phyloP scores from a whole-genome alignment of 2,329 filamentous ascomycete species.

The Colletotrichum australisinense region DNA sequence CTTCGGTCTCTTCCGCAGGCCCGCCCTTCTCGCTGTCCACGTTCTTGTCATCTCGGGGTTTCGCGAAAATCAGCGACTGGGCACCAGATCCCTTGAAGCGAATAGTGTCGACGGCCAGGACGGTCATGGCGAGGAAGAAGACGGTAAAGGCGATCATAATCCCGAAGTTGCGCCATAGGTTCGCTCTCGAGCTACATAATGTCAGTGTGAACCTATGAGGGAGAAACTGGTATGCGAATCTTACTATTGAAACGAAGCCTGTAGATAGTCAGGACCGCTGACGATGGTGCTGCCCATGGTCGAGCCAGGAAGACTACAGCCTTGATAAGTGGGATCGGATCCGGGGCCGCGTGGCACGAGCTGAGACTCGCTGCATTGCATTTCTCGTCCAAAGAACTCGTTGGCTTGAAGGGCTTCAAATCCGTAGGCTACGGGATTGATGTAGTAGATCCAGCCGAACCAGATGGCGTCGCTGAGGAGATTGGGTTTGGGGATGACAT shows the following conservation, averaged over 20 bases:
- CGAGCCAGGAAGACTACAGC: constrained; percentile 67
- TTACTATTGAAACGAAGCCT: constrained; percentile 62
- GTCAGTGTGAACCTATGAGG: neutral
- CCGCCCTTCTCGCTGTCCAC: constrained; percentile 40
- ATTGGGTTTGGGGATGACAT: constrained; percentile 68
- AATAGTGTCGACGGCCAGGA: constrained; percentile 76
- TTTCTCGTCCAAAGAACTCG: constrained; percentile 64
- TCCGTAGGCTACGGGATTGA: constrained; percentile 74
- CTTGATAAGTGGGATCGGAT: constrained; percentile 56
- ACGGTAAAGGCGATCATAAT: constrained; percentile 81
- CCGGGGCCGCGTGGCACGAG: constrained; percentile 59
- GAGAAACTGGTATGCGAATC: neutral
- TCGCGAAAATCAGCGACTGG: constrained; percentile 33
- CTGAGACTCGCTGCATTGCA: constrained; percentile 58
- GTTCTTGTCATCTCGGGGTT: neutral
- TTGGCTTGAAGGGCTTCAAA: constrained; percentile 71
- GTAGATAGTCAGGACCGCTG: constrained; percentile 66
- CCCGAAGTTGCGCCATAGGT: constrained; percentile 83
- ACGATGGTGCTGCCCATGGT: constrained; percentile 59
- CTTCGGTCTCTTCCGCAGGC: constrained; percentile 47
- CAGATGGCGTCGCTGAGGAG: constrained; percentile 72
- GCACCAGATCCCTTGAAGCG: constrained; percentile 57
- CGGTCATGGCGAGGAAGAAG: constrained; percentile 79
- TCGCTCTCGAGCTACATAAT: constrained; percentile 49
- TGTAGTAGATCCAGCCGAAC: constrained; percentile 75